Percentiles rank a stretch among this genome's conserved stretches.
These are phyloP conservation scores for Eimeria tenella DNA, from an alignment of 169 alveolate genomes.

Conservation along the genomic window DNA sequence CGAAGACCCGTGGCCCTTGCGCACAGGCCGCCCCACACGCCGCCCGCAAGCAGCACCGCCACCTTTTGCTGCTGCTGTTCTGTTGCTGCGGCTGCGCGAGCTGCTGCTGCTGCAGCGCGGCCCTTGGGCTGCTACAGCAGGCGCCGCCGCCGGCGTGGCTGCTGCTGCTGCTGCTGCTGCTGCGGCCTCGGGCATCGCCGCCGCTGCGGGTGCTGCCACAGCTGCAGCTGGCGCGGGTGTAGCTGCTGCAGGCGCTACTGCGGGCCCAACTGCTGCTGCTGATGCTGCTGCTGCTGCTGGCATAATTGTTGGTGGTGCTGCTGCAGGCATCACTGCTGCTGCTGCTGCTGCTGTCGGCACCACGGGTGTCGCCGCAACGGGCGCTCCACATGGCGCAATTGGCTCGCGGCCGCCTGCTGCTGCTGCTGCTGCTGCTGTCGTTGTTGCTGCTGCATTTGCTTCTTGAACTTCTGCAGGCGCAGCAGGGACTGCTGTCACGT, in stretches of 20 bases:
- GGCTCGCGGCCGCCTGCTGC: slow-evolving; percentile 4
- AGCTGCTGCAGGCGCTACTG: slow-evolving; percentile 11
- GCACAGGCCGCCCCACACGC: slow-evolving; percentile 41
- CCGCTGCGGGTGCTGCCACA: slow-evolving; percentile 18
- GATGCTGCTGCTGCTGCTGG: slow-evolving; percentile 2
- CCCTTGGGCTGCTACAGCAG: neutral
- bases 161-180: slow-evolving; percentile 45
- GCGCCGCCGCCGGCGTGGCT: slow-evolving; percentile 32
- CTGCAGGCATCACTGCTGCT: neutral
- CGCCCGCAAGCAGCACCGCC: neutral
- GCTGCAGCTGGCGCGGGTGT: neutral
- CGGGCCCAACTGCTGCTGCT: neutral
- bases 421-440: slow-evolving; percentile 15
- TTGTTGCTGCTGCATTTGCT: neutral
- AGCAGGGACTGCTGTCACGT: neutral
- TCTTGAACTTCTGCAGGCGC: slow-evolving; percentile 5
- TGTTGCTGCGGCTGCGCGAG: slow-evolving; percentile 36
- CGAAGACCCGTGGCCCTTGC: neutral
- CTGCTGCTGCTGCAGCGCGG: neutral
- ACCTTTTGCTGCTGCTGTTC: neutral
- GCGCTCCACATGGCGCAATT: neutral
- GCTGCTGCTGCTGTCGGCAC: neutral
- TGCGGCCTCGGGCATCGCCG: neutral
- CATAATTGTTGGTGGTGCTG: neutral
- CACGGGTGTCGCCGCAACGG: neutral